A percentile compares a stretch with the other conserved stretches of the same genome.
phyloP scores from a whole-genome alignment of 345 rosid genomes.

The Kernera saxatilis region DNA sequence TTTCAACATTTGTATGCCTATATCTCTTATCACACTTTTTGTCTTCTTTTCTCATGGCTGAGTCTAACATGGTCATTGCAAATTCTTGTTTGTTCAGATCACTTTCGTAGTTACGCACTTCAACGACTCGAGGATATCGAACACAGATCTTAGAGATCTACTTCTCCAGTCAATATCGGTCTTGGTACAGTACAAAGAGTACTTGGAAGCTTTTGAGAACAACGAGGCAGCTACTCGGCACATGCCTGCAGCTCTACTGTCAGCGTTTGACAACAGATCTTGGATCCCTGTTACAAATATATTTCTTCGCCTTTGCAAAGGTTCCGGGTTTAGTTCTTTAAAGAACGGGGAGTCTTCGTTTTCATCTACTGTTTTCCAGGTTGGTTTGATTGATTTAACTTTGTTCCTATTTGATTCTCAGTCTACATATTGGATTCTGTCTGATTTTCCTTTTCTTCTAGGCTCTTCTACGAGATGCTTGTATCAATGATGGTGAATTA shows the following conservation, averaged over 20 bases:
- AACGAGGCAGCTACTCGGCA: conserved; percentile 73
- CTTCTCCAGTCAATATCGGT: conserved; percentile 95
- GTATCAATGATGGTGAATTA: conserved; percentile 55
- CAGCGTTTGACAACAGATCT: conserved; percentile 92
- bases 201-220: conserved; percentile 76
- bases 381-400: conserved; percentile 21
- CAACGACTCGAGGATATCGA: conserved; percentile 82
- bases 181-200: conserved; percentile 83
- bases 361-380: conserved; percentile 82
- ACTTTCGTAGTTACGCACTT: conserved; percentile 87
- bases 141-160: conserved; percentile 85
- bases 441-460: conserved; percentile 5
- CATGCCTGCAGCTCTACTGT: conserved; percentile 71
- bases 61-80: background rate
- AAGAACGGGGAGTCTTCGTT: conserved; percentile 83
- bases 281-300: conserved; percentile 95
- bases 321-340: conserved; percentile 72
- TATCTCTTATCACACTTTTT: background rate
- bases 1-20: conserved; percentile 79
- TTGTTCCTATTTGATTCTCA: background rate
- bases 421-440: background rate
- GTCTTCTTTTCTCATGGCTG: background rate
- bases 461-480: conserved; percentile 81
- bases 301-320: conserved; percentile 82
- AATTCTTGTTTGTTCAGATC: conserved; percentile 47